Evolutionary conservation across 2,329 filamentous ascomycete species (phyloP).

Genomic region (Fusarium oligoseptatum): DNA sequence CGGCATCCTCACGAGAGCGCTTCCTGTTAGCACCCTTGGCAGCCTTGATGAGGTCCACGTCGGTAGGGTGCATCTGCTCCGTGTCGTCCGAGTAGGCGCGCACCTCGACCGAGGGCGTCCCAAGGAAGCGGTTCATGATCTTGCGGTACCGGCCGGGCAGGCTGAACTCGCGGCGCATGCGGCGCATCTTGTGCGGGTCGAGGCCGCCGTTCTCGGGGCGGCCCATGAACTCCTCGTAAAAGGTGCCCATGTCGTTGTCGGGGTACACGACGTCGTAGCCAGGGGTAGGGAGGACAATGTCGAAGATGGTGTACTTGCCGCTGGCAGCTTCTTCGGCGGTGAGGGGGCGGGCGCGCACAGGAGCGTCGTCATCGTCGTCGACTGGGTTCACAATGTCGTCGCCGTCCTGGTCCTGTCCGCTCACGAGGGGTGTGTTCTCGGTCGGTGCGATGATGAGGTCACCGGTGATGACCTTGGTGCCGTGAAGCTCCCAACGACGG

Average conservation of each 20-base stretch:
- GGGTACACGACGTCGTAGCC: constrained; percentile 93
- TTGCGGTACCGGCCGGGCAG: constrained; percentile 91
- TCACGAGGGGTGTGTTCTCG: constrained; percentile 51
- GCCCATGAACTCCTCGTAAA: constrained; percentile 89
- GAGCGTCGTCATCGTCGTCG: constrained; percentile 58
- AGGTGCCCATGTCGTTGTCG: constrained; percentile 83
- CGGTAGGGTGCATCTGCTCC: constrained; percentile 90
- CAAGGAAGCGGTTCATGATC: constrained; percentile 79
- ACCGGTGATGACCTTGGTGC: constrained; percentile 81
- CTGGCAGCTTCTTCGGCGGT: constrained; percentile 82
- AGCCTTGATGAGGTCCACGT: constrained; percentile 76
- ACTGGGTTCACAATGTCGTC: constrained; percentile 59
- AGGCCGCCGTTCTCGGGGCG: constrained; percentile 81
- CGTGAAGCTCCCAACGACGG: constrained; percentile 82
- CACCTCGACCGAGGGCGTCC: constrained; percentile 75
- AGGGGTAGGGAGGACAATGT: constrained; percentile 91
- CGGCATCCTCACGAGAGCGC: constrained; percentile 36
- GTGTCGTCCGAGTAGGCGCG: constrained; percentile 77
- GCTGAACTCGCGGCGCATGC: constrained; percentile 87
- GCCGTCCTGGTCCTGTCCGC: constrained; percentile 73
- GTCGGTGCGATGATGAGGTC: constrained; percentile 79
- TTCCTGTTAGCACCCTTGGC: constrained; percentile 43
- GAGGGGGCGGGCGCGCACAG: constrained; percentile 75
- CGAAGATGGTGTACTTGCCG: constrained; percentile 84
- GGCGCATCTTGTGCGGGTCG: constrained; percentile 88